Conservation (phyloP, 2,329 filamentous ascomycete genomes). For the Ascomycota sp. region DNA sequence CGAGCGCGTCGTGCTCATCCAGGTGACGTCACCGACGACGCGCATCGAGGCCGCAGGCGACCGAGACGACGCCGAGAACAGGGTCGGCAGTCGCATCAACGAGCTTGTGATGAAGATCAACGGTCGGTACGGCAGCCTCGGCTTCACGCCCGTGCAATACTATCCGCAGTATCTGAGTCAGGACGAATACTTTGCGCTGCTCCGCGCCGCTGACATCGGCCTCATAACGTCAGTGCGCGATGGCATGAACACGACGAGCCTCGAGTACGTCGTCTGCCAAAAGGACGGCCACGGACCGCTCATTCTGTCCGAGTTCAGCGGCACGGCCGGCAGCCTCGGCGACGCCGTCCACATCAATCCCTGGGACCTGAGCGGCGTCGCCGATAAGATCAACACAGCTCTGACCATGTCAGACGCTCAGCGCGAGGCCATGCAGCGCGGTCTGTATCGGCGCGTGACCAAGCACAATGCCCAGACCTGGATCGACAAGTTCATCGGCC, state of each 20-base stretch:
- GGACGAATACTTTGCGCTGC: conserved; percentile 86
- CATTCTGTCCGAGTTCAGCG: conserved; percentile 91
- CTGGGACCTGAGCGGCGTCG: conserved; percentile 75
- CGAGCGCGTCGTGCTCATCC: conserved; percentile 80
- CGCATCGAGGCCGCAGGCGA: conserved; percentile 63
- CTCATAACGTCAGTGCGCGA: conserved; percentile 90
- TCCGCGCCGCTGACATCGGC: conserved; percentile 75
- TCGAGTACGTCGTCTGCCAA: conserved; percentile 89
- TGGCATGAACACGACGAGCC: conserved; percentile 92
- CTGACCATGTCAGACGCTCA: conserved; percentile 52
- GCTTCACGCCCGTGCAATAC: conserved; percentile 81
- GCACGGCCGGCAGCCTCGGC: conserved; percentile 67
- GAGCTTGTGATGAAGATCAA: conserved; percentile 86
- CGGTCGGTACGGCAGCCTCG: conserved; percentile 68
- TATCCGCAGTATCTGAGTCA: conserved; percentile 82
- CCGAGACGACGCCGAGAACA: conserved; percentile 55
- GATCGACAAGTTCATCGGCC: conserved; percentile 61
- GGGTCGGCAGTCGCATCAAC: conserved; percentile 73
- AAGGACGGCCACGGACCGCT: conserved; percentile 69
- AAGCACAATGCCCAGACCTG: conserved; percentile 73
- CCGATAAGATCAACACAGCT: conserved; percentile 62
- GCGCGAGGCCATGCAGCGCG: conserved; percentile 47
- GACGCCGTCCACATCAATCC: conserved; percentile 93
- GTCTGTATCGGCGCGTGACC: conserved; percentile 66
- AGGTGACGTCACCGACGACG: conserved; percentile 79